Conservation (phyloP, 2,329 filamentous ascomycete genomes). For the Neonectria faginata region DNA sequence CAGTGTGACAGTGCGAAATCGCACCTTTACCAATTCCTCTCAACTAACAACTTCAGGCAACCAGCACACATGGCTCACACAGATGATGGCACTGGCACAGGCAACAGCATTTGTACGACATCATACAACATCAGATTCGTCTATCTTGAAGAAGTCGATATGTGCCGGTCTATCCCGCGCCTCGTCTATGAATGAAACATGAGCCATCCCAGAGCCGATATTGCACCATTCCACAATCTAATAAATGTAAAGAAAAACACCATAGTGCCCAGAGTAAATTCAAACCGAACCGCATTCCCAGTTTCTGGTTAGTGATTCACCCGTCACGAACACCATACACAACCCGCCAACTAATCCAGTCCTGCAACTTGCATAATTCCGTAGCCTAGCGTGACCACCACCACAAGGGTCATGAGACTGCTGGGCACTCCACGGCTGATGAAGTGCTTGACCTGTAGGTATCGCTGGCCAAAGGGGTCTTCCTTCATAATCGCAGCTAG, state of each 20-base stretch:
- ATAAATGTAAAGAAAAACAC: slow-evolving; percentile 16
- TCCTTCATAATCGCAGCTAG: slow-evolving; percentile 99
- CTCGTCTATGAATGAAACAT: slow-evolving; percentile 31
- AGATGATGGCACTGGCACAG: too few species aligned
- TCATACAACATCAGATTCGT: not conserved
- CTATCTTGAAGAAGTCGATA: slow-evolving; percentile 6
- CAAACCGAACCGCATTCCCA: not conserved
- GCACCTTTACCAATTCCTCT: slow-evolving; percentile 22
- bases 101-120: slow-evolving; percentile 10
- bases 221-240: slow-evolving; percentile 9
- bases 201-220: slow-evolving; percentile 14
- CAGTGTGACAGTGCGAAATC: slow-evolving; percentile 41
- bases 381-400: slow-evolving; percentile 91
- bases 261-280: not conserved
- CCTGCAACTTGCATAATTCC: slow-evolving; percentile 84
- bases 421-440: slow-evolving; percentile 92
- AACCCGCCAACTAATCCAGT: slow-evolving; percentile 57
- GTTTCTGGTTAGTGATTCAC: slow-evolving; percentile 2
- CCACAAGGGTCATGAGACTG: slow-evolving; percentile 81
- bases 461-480: slow-evolving; percentile 90
- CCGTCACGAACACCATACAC: not conserved
- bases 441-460: slow-evolving; percentile 93
- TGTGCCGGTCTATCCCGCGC: slow-evolving; percentile 33
- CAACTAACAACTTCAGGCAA: not conserved
- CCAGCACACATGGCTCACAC: not conserved